phyloP scores from a whole-genome alignment of 768 basidiomycete species.

The Tricholoma bakamatsutake region DNA sequence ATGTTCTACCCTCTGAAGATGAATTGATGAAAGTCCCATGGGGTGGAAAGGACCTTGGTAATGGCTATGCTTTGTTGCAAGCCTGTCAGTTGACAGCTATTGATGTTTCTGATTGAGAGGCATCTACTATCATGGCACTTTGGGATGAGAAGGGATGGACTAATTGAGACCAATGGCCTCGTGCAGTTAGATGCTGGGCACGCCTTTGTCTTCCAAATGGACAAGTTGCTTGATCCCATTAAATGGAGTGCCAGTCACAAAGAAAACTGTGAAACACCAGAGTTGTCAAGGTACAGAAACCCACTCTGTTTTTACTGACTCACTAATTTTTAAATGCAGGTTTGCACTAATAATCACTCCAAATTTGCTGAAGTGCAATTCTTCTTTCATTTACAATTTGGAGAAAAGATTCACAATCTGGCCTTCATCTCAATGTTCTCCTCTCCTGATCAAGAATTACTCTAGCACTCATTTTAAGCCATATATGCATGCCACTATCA shows the following conservation, averaged over 20 bases:
- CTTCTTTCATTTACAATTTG: conserved; percentile 2
- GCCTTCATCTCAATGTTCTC: conserved; percentile 4
- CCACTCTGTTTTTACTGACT: neutral
- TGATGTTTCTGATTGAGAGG: too few species aligned
- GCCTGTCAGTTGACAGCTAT: neutral
- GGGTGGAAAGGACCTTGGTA: neutral
- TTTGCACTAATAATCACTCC: neutral
- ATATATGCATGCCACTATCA: neutral
- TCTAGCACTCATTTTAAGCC: neutral
- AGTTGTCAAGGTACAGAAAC: too few species aligned
- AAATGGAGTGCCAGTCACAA: too few species aligned
- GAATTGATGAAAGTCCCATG: neutral
- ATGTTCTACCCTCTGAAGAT: neutral
- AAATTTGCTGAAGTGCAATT: conserved; percentile 5
- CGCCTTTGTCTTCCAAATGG: too few species aligned
- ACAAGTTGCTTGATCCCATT: too few species aligned
- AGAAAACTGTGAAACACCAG: too few species aligned
- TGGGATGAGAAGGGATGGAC: too few species aligned
- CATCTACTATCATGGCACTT: too few species aligned
- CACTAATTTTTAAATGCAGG: neutral
- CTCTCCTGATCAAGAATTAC: neutral
- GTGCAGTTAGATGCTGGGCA: too few species aligned
- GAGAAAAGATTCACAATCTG: neutral
- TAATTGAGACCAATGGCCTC: too few species aligned
- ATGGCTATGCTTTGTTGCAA: neutral